A percentile compares a stretch with the other conserved stretches of the same genome.
Evolutionary conservation across 306 rosid species (phyloP).

Genomic region (Phaseolus lunatus): DNA sequence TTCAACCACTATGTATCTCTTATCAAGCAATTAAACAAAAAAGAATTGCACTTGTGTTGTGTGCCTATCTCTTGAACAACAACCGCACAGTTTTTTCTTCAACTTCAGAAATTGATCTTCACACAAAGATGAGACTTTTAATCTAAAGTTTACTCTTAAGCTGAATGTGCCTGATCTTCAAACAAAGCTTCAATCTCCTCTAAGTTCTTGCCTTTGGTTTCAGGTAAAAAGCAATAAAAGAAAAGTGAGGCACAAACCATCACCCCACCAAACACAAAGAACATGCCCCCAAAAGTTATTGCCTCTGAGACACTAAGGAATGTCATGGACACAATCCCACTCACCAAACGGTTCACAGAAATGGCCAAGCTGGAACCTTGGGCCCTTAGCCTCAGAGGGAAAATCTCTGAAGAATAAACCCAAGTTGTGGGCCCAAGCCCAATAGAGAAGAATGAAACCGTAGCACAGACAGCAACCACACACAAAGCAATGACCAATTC

Average conservation of each 20-base stretch:
- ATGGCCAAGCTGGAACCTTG: slow-evolving; percentile 73
- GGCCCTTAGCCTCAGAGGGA: slow-evolving; percentile 74
- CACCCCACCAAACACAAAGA: slow-evolving; percentile 63
- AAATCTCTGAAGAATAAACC: slow-evolving; percentile 86
- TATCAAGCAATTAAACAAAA: background rate
- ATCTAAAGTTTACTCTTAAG: background rate
- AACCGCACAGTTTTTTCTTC: background rate
- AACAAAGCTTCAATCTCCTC: slow-evolving; percentile 76
- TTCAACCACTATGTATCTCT: slow-evolving; percentile 30
- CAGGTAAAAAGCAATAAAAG: slow-evolving; percentile 72
- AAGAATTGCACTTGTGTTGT: slow-evolving; percentile 1
- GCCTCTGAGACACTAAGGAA: slow-evolving; percentile 63
- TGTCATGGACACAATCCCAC: slow-evolving; percentile 75
- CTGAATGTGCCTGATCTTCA: slow-evolving; percentile 47
- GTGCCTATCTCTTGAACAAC: slow-evolving; percentile 5
- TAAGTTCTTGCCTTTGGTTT: slow-evolving; percentile 82
- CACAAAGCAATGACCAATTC: slow-evolving; percentile 64
- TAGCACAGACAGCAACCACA: slow-evolving; percentile 63
- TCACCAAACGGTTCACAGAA: slow-evolving; percentile 78
- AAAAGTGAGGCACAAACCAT: slow-evolving; percentile 63
- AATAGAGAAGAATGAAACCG: slow-evolving; percentile 78
- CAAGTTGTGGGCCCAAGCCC: slow-evolving; percentile 92
- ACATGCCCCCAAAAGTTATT: slow-evolving; percentile 77
- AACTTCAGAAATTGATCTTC: background rate
- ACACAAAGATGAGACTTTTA: background rate